Evolutionary conservation across 2,329 filamentous ascomycete genomes (phyloP).

Genomic region (Cladosporium sp.): DNA sequence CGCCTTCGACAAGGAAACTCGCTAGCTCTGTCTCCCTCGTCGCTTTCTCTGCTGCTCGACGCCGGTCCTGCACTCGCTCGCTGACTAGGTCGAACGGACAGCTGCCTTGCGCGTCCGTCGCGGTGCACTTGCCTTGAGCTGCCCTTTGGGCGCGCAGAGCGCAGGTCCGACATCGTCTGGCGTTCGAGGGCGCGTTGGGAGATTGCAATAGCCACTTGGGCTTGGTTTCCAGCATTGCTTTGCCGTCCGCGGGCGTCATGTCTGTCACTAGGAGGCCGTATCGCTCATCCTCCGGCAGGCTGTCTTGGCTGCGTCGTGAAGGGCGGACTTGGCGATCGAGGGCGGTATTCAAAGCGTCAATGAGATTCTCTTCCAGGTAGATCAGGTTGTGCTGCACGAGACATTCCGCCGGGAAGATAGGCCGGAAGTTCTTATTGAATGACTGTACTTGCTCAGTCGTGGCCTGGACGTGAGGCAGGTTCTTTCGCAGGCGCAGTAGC

Average conservation of each 20-base stretch:
- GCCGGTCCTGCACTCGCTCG: constrained; percentile 22
- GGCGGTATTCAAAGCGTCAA: constrained; percentile 21
- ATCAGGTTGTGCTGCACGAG: constrained; percentile 30
- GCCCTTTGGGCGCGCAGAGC: constrained; percentile 38
- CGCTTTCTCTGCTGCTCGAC: constrained; percentile 21
- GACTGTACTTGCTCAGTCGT: constrained; percentile 25
- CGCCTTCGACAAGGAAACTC: constrained; percentile 28
- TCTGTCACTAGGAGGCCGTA: constrained; percentile 33
- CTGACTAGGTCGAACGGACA: constrained; percentile 41
- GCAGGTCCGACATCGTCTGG: constrained; percentile 44
- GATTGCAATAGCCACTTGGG: constrained; percentile 48
- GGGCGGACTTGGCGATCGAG: constrained; percentile 22
- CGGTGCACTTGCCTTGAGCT: constrained; percentile 21
- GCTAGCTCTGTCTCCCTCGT: constrained; percentile 23
- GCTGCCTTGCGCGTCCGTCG: constrained; percentile 28
- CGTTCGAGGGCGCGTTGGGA: constrained; percentile 37
- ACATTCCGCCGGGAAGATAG: constrained; percentile 28
- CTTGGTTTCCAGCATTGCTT: constrained; percentile 40
- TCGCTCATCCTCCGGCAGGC: constrained; percentile 23
- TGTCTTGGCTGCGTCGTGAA: constrained; percentile 21
- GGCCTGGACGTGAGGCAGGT: constrained; percentile 26
- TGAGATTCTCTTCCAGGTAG: constrained; percentile 19
- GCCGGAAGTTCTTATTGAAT: constrained; percentile 24
- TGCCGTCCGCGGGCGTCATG: constrained; percentile 28
- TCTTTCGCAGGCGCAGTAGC: constrained; percentile 31